Conservation (phyloP, 306 rosid genomes). For the Calophaca sinica region DNA sequence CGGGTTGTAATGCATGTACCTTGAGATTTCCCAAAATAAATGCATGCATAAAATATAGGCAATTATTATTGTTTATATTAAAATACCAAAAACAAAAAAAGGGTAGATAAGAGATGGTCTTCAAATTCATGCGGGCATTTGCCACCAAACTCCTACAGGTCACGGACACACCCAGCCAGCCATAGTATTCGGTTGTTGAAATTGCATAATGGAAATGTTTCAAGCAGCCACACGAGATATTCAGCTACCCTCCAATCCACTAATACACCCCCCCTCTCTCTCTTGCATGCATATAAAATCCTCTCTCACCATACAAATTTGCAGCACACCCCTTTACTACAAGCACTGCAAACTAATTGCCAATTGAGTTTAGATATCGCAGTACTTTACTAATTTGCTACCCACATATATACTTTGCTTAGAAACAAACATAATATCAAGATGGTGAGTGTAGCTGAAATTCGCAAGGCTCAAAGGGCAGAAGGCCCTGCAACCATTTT, state of each 20-base stretch:
- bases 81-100: neutral
- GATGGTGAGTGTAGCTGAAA: constrained; percentile 41
- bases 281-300: neutral
- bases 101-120: neutral
- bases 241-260: constrained; percentile 28
- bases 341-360: no score
- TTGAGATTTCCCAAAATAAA: no score
- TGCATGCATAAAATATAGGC: neutral
- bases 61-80: no score
- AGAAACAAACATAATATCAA: neutral
- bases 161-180: no score
- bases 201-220: no score
- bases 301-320: neutral
- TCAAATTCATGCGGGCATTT: neutral
- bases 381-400: no score
- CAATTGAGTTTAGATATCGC: no score
- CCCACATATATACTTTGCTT: neutral
- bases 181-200: no score
- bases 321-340: neutral
- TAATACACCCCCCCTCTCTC: neutral
- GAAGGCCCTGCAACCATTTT: constrained; percentile 43
- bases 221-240: constrained; percentile 47
- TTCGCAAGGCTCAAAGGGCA: constrained; percentile 42
- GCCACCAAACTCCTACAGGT: neutral
- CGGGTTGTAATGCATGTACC: neutral